Conservation (phyloP, 352 stramenopile species). For the Phytophthora uliginosa region DNA sequence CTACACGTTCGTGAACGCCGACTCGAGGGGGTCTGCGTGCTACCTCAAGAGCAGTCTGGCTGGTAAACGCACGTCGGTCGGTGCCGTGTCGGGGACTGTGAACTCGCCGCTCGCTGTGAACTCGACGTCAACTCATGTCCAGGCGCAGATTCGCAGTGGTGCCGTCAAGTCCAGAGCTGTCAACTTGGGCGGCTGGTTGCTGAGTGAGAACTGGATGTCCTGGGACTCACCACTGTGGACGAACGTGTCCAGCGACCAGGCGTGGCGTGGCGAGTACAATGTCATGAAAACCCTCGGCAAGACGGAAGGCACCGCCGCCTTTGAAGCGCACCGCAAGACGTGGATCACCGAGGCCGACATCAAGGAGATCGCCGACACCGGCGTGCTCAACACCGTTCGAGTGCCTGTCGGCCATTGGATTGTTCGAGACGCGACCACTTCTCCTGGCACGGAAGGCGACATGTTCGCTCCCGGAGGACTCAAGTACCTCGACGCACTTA, state of each 20-base stretch:
- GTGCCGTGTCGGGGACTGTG: constrained; percentile 7
- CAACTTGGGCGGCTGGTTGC: constrained; percentile 10
- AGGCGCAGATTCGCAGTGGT: constrained; percentile 6
- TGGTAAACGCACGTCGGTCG: neutral
- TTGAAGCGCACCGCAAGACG: constrained; percentile 8
- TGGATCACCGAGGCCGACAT: constrained; percentile 6
- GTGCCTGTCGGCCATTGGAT: constrained; percentile 50
- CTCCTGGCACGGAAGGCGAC: constrained; percentile 6
- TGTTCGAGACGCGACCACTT: constrained; percentile 24
- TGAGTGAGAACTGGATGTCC: constrained; percentile 16
- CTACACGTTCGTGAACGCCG: constrained; percentile 35
- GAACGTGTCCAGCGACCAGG: neutral
- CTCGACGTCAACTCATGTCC: constrained; percentile 2
- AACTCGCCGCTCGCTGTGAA: neutral
- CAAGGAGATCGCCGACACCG: neutral
- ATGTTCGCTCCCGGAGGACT: constrained; percentile 32
- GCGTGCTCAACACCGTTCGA: constrained; percentile 8
- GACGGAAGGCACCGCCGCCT: neutral
- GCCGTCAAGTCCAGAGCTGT: constrained; percentile 1
- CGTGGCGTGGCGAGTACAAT: neutral
- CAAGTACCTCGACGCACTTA: constrained; percentile 57
- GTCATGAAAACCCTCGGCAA: constrained; percentile 4
- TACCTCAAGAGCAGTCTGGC: constrained; percentile 29
- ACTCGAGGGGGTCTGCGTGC: constrained; percentile 16
- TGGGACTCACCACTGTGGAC: constrained; percentile 4